Conservation (phyloP, 495 filamentous ascomycete species). For the Venustampulla echinocandica region DNA sequence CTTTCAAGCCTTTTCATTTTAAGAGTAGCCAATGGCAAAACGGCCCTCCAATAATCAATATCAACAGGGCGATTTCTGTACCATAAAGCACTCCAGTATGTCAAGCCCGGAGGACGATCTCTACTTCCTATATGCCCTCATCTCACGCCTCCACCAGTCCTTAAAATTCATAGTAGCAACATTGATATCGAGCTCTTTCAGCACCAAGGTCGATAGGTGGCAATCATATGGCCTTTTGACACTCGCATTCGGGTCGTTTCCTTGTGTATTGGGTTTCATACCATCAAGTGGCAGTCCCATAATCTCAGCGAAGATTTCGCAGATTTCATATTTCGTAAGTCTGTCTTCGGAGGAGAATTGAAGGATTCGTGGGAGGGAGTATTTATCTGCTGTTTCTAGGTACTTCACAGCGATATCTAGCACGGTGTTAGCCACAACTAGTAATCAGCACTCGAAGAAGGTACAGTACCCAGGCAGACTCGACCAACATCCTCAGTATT, state of each 20-base stretch:
- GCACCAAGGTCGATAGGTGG: slow-evolving; percentile 68
- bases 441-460: neutral
- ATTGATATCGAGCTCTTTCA: slow-evolving; percentile 70
- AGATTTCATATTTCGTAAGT: slow-evolving; percentile 90
- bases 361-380: slow-evolving; percentile 56
- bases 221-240: slow-evolving; percentile 85
- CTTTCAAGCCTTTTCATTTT: too few species aligned
- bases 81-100: too few species aligned
- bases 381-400: slow-evolving; percentile 34
- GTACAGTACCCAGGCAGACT: slow-evolving; percentile 47
- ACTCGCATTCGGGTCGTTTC: slow-evolving; percentile 58
- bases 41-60: too few species aligned
- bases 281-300: slow-evolving; percentile 65
- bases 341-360: slow-evolving; percentile 85
- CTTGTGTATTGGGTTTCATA: slow-evolving; percentile 63
- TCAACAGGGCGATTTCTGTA: too few species aligned
- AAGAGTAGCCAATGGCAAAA: too few species aligned
- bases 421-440: neutral
- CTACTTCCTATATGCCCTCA: slow-evolving; percentile 34
- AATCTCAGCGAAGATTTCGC: slow-evolving; percentile 69
- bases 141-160: slow-evolving; percentile 66
- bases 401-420: slow-evolving; percentile 60
- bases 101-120: too few species aligned
- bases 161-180: slow-evolving; percentile 68
- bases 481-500: slow-evolving; percentile 82